phyloP scores from a whole-genome alignment of 768 basidiomycete species.

The Hysterangium stoloniferum region DNA sequence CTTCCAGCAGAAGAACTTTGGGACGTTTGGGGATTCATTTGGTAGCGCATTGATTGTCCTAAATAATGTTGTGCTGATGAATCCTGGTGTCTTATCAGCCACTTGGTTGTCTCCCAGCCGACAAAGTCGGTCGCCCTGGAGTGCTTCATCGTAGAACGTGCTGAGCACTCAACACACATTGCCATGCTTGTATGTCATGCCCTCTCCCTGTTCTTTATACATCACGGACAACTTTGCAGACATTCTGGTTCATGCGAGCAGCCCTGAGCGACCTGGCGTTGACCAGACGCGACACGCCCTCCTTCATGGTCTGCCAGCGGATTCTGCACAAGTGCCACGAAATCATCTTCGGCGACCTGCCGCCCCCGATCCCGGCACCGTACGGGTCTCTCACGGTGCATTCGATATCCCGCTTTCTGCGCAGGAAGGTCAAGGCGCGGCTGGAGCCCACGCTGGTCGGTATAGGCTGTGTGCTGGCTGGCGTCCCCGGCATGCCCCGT shows the following conservation, averaged over 20 bases:
- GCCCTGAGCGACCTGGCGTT: conserved; percentile 73
- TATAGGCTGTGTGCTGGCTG: conserved; percentile 73
- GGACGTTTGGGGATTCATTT: conserved; percentile 87
- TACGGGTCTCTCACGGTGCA: conserved; percentile 55
- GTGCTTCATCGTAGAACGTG: conserved; percentile 83
- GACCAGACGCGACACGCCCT: conserved; percentile 52
- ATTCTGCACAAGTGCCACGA: conserved; percentile 88
- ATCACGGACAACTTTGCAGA: conserved; percentile 38
- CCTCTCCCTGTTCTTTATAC: conserved; percentile 15
- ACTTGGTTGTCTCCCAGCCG: conserved; percentile 88
- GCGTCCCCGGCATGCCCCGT: conserved; percentile 65
- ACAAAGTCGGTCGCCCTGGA: conserved; percentile 90
- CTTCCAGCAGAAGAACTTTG: conserved; percentile 63
- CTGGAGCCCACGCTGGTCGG: conserved; percentile 75
- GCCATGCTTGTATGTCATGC: conserved; percentile 78
- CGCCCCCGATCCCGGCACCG: conserved; percentile 55
- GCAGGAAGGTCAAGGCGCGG: conserved; percentile 63
- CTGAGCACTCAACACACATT: conserved; percentile 88
- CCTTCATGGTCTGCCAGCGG: conserved; percentile 88
- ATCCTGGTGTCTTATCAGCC: conserved; percentile 40
- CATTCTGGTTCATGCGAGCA: conserved; percentile 98
- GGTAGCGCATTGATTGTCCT: conserved; percentile 38
- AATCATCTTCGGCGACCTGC: conserved; percentile 89
- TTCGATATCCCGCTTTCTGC: conserved; percentile 37
- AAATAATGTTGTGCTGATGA: conserved; percentile 16